Evolutionary conservation across 1,284 basidiomycete genomes (phyloP).

Genomic region (Moesziomyces antarcticus): DNA sequence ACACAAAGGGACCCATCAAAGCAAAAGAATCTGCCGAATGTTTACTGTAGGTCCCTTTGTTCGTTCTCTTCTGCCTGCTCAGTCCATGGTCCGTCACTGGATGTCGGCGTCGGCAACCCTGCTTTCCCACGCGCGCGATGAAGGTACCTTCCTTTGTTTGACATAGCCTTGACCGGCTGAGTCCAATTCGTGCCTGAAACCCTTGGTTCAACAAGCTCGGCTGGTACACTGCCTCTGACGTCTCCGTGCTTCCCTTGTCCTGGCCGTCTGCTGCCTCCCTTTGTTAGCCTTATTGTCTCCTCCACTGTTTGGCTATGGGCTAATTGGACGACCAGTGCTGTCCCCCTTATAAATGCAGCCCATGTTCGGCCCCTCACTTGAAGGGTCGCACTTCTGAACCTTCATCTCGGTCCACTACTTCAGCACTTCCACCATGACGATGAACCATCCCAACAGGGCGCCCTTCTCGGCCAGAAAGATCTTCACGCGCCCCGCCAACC

Average conservation of each 20-base stretch:
- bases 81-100: background rate
- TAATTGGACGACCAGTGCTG: too few relatives aligned
- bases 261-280: background rate
- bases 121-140: background rate
- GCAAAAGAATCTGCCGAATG: background rate
- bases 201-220: too few relatives aligned
- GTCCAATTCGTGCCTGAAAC: too few relatives aligned
- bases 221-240: background rate
- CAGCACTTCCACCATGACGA: slow-evolving; percentile 2
- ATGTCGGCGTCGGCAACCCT: background rate
- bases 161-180: too few relatives aligned
- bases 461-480: slow-evolving; percentile 6
- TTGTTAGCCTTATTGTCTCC: background rate
- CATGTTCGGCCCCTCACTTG: background rate
- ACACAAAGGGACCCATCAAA: slow-evolving; percentile 8
- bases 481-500: slow-evolving; percentile 26
- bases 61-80: background rate
- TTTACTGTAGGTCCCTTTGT: background rate
- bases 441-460: background rate
- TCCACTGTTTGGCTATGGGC: background rate
- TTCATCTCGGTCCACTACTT: background rate
- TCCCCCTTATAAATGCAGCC: background rate
- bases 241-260: background rate
- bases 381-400: background rate
- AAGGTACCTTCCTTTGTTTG: background rate